Evolutionary conservation across 2,329 filamentous ascomycete genomes (phyloP).

Genomic region (Neopestalotiopsis clavispora): DNA sequence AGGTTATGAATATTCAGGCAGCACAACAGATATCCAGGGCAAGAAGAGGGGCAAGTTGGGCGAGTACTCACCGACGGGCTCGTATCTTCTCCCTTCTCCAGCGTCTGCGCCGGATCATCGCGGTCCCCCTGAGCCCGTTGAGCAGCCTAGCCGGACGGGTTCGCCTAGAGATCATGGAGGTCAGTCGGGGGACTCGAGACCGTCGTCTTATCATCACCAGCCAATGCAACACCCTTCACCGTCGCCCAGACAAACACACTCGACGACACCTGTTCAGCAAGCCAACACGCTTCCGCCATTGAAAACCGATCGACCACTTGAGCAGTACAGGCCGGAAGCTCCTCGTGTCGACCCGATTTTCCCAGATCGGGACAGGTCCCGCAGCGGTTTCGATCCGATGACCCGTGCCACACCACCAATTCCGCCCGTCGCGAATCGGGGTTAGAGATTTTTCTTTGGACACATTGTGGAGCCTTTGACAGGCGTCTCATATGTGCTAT

Average conservation of each 20-base stretch:
- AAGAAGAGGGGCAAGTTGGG: conserved; percentile 32
- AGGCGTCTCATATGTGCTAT: background rate
- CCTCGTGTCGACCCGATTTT: conserved; percentile 35
- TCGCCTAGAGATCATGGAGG: conserved; percentile 34
- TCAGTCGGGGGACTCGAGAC: conserved; percentile 29
- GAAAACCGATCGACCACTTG: conserved; percentile 30
- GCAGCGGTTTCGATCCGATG: conserved; percentile 33
- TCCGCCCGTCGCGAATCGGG: conserved; percentile 33
- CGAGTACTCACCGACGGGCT: conserved; percentile 31
- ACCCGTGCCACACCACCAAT: conserved; percentile 29
- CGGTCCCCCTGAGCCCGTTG: conserved; percentile 34
- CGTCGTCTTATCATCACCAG: conserved; percentile 31
- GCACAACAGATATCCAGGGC: conserved; percentile 28
- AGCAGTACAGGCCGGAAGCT: conserved; percentile 26
- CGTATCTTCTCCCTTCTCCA: conserved; percentile 34
- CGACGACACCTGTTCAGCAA: conserved; percentile 31
- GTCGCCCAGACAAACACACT: conserved; percentile 22
- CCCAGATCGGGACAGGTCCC: conserved; percentile 36
- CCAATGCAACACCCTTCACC: conserved; percentile 30
- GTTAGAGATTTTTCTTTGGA: conserved; percentile 21
- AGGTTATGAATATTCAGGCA: conserved; percentile 36
- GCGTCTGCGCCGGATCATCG: conserved; percentile 35
- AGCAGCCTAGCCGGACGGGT: conserved; percentile 30
- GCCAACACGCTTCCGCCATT: conserved; percentile 27
- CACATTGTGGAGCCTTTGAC: background rate